Percentiles rank a stretch among this genome's conserved stretches.
phyloP scores from a whole-genome alignment of 352 stramenopile species.

The Phytopythium kandeliae region DNA sequence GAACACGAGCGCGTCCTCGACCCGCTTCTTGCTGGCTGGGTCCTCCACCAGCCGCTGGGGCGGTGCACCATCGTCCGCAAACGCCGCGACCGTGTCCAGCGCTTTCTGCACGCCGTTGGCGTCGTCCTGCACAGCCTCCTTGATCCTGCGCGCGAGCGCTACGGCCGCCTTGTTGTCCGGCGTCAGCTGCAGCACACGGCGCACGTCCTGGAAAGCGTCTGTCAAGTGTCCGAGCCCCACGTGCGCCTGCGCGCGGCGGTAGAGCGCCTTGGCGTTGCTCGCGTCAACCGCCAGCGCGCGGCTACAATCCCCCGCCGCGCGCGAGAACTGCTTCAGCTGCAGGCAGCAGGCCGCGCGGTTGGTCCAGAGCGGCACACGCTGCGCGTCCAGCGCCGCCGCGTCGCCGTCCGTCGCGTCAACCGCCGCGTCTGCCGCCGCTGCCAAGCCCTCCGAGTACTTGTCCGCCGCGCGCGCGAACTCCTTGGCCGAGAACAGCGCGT shows the following conservation, averaged over 20 bases:
- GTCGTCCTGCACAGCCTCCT: slow-evolving; percentile 65
- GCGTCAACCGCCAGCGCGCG: slow-evolving; percentile 35
- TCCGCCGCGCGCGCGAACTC: slow-evolving; percentile 45
- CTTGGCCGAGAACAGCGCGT: slow-evolving; percentile 73
- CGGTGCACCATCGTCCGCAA: slow-evolving; percentile 12
- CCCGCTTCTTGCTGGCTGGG: slow-evolving; percentile 27
- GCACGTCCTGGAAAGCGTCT: slow-evolving; percentile 66
- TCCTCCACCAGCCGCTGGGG: slow-evolving; percentile 1
- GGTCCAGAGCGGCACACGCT: slow-evolving; percentile 64
- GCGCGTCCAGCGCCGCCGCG: slow-evolving; percentile 15
- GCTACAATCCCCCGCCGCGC: slow-evolving; percentile 49
- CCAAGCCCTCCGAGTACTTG: slow-evolving; percentile 65
- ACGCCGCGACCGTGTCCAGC: slow-evolving; percentile 42
- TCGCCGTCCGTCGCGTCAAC: slow-evolving; percentile 4
- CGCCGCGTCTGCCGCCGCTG: background rate
- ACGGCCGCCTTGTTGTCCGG: slow-evolving; percentile 71
- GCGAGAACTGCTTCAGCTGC: slow-evolving; percentile 55
- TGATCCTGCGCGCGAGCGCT: slow-evolving; percentile 66
- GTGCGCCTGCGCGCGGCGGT: slow-evolving; percentile 68
- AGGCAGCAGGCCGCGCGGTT: slow-evolving; percentile 73
- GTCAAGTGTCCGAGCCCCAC: slow-evolving; percentile 62
- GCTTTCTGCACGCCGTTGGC: slow-evolving; percentile 77
- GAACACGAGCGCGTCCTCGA: slow-evolving; percentile 61
- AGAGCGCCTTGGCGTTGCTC: slow-evolving; percentile 73
- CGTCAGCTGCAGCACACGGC: slow-evolving; percentile 61